Evolutionary conservation across 2,329 filamentous ascomycete species (phyloP).

Genomic region (Xylaria sp.): DNA sequence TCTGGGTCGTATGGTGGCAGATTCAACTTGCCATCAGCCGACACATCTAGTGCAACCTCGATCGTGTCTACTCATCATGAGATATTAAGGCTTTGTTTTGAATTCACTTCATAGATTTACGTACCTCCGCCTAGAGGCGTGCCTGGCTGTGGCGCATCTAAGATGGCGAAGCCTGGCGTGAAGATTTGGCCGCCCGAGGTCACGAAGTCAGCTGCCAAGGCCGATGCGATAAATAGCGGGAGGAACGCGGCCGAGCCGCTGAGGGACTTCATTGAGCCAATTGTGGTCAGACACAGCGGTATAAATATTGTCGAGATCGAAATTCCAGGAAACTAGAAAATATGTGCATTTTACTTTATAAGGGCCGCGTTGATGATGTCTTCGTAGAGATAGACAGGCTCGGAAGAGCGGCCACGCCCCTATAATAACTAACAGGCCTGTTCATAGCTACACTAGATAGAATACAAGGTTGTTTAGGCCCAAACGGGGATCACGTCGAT

Average conservation of each 20-base stretch:
- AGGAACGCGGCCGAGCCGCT: constrained; percentile 39
- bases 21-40: constrained; percentile 71
- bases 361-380: not conserved
- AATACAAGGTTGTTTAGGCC: constrained; percentile 15
- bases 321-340: not conserved
- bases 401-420: constrained; percentile 21
- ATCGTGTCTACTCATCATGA: constrained; percentile 58
- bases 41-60: constrained; percentile 74
- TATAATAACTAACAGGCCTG: constrained; percentile 28
- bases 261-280: constrained; percentile 39
- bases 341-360: not conserved
- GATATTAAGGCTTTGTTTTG: constrained; percentile 33
- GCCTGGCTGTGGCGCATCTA: constrained; percentile 72
- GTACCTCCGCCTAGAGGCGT: constrained; percentile 71
- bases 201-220: constrained; percentile 60
- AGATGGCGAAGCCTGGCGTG: constrained; percentile 73
- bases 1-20: constrained; percentile 65
- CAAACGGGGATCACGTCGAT: constrained; percentile 21
- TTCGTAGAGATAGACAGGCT: constrained; percentile 11
- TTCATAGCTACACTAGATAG: constrained; percentile 24
- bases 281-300: constrained; percentile 18
- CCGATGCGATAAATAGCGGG: constrained; percentile 44
- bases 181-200: constrained; percentile 73
- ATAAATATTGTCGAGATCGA: not conserved
- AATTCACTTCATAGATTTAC: constrained; percentile 42